A percentile compares a stretch with the other conserved stretches of the same genome.
phyloP scores from a whole-genome alignment of 1,139 yeast genomes.

The Arxiozyma bovina region DNA sequence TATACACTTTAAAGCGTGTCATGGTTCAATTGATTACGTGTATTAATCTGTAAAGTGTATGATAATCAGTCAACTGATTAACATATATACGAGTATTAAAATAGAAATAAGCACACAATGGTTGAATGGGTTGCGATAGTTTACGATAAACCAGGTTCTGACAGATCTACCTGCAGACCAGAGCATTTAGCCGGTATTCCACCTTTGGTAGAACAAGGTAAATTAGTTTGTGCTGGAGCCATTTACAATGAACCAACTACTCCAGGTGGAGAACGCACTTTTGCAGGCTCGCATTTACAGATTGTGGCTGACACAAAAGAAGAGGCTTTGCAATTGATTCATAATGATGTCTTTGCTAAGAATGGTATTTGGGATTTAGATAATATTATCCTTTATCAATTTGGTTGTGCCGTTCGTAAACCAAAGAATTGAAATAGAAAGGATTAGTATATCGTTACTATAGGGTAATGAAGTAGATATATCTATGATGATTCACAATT shows the following conservation, averaged over 20 bases:
- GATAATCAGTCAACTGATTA: no score
- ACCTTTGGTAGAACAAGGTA: conserved; percentile 42
- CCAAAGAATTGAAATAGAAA: conserved; percentile 23
- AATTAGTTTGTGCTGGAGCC: conserved; percentile 59
- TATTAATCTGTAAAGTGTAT: no score
- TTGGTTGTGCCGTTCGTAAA: conserved; percentile 39
- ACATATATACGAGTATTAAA: not conserved
- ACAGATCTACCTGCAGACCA: conserved; percentile 48
- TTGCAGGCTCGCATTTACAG: conserved; percentile 65
- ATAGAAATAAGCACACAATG: conserved; percentile 20
- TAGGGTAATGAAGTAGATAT: not conserved
- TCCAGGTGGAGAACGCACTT: conserved; percentile 40
- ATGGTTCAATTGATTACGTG: no score
- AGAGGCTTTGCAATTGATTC: conserved; percentile 54
- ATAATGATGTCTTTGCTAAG: conserved; percentile 53
- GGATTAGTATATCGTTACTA: not conserved
- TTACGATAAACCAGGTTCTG: conserved; percentile 58
- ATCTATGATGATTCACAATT: not conserved
- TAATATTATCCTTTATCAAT: conserved; percentile 52
- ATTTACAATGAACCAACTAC: conserved; percentile 40
- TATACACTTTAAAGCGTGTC: no score
- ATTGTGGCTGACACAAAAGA: conserved; percentile 54
- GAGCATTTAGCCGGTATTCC: conserved; percentile 53
- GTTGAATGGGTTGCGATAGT: conserved; percentile 64
- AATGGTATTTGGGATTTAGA: conserved; percentile 73